Conservation (phyloP, 2,329 filamentous ascomycete genomes). For the Mycogone perniciosa region DNA sequence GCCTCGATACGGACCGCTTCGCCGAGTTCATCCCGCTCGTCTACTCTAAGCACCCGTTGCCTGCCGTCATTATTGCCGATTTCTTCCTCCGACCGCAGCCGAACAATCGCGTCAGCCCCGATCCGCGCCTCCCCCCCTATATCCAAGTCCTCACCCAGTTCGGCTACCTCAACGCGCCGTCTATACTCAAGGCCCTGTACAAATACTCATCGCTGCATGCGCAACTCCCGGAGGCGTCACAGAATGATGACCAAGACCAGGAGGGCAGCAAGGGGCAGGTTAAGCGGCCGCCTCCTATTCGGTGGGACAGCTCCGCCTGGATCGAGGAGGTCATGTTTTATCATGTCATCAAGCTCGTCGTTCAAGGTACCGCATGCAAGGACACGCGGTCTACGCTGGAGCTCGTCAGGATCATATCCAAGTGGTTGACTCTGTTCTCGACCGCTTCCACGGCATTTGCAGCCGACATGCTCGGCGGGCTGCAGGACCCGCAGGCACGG, state of each 20-base stretch:
- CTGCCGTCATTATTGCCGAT: slow-evolving; percentile 47
- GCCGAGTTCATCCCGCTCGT: slow-evolving; percentile 44
- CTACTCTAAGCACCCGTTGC: slow-evolving; percentile 45
- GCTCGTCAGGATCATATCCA: slow-evolving; percentile 43
- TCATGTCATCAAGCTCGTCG: slow-evolving; percentile 83
- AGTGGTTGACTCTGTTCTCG: slow-evolving; percentile 55
- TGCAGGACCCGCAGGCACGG: slow-evolving; percentile 38
- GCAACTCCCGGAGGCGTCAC: slow-evolving; percentile 10
- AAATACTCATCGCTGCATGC: slow-evolving; percentile 50
- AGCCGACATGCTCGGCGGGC: slow-evolving; percentile 41
- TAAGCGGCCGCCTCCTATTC: slow-evolving; percentile 19
- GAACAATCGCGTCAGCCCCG: slow-evolving; percentile 43
- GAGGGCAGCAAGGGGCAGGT: slow-evolving; percentile 16
- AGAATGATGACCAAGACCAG: slow-evolving; percentile 7
- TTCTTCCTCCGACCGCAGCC: slow-evolving; percentile 51
- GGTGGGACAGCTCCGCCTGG: slow-evolving; percentile 53
- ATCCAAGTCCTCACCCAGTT: slow-evolving; percentile 48
- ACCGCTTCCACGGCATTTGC: slow-evolving; percentile 43
- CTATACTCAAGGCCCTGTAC: slow-evolving; percentile 49
- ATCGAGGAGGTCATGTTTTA: slow-evolving; percentile 90
- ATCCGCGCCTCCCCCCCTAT: slow-evolving; percentile 55
- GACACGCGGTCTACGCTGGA: slow-evolving; percentile 43
- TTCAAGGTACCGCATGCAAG: slow-evolving; percentile 43
- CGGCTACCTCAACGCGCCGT: slow-evolving; percentile 46
- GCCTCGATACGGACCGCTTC: slow-evolving; percentile 50